phyloP scores from a whole-genome alignment of 176 grass and related monocot genomes.

The Oryza coarctata region DNA sequence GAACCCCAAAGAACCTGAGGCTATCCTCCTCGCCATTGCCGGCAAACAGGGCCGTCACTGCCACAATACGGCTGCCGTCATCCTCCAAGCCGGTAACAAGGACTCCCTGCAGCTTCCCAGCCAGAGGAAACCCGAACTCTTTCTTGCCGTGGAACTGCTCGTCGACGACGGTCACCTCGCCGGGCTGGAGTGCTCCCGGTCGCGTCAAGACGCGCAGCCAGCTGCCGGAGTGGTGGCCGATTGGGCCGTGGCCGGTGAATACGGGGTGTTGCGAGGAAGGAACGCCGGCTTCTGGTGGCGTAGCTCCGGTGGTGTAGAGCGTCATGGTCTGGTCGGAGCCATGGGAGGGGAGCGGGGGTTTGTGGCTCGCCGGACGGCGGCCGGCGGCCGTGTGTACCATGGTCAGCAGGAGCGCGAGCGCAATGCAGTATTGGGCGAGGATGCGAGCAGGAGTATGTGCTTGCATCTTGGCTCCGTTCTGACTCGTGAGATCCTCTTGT shows the following conservation, averaged over 20 bases:
- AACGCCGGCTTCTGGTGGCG: background rate
- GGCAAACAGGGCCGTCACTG: constrained; percentile 55
- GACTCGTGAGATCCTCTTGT: background rate
- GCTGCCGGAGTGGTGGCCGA: constrained; percentile 19
- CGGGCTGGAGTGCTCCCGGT: constrained; percentile 26
- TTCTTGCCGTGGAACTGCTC: constrained; percentile 47
- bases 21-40: constrained; percentile 35
- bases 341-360: background rate
- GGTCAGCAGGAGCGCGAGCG: constrained; percentile 44
- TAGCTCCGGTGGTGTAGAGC: constrained; percentile 44
- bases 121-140: constrained; percentile 33
- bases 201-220: constrained; percentile 55
- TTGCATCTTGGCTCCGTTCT: constrained; percentile 30
- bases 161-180: constrained; percentile 47
- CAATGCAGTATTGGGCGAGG: constrained; percentile 8
- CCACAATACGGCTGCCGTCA: constrained; percentile 47
- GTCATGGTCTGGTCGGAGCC: constrained; percentile 49
- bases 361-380: constrained; percentile 24
- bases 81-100: constrained; percentile 50
- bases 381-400: constrained; percentile 16
- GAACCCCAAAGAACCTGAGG: constrained; percentile 72
- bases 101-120: constrained; percentile 63
- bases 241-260: constrained; percentile 38
- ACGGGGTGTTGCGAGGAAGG: constrained; percentile 11
- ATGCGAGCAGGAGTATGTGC: background rate